Evolutionary conservation across 495 filamentous ascomycete genomes (phyloP).

Genomic region (Parathielavia appendiculata): DNA sequence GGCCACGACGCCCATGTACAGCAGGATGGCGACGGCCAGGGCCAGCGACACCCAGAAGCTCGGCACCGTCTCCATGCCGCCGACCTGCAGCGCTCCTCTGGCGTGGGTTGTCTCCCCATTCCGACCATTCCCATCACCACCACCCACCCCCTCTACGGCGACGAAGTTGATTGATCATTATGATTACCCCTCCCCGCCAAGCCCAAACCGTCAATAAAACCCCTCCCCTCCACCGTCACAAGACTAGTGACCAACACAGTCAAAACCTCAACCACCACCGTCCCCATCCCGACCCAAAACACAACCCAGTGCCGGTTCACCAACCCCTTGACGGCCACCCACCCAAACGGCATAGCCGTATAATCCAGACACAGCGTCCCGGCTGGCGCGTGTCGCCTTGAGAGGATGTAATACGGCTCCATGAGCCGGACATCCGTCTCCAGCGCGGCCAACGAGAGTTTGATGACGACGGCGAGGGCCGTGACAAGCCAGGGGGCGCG

Average conservation of each 20-base stretch:
- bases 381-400: slow-evolving; percentile 55
- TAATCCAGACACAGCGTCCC: slow-evolving; percentile 66
- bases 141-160: slow-evolving; percentile 12
- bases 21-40: slow-evolving; percentile 55
- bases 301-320: slow-evolving; percentile 61
- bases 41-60: slow-evolving; percentile 56
- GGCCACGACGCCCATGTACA: slow-evolving; percentile 50
- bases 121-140: neutral
- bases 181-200: neutral
- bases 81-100: slow-evolving; percentile 27
- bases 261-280: slow-evolving; percentile 59
- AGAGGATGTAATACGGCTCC: slow-evolving; percentile 68
- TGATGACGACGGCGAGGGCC: slow-evolving; percentile 56
- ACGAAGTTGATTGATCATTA: no score
- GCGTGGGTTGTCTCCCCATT: slow-evolving; percentile 34
- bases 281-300: slow-evolving; percentile 55
- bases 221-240: slow-evolving; percentile 51
- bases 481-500: slow-evolving; percentile 62
- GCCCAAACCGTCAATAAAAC: slow-evolving; percentile 39
- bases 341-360: slow-evolving; percentile 62
- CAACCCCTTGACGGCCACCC: slow-evolving; percentile 53
- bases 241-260: slow-evolving; percentile 63
- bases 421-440: slow-evolving; percentile 68
- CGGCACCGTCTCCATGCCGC: slow-evolving; percentile 49
- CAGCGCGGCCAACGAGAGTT: slow-evolving; percentile 62